Evolutionary conservation across 108 stramenopile genomes (phyloP), one percentile per base, ranked within the genome.

Genomic region (Pseudonitzschia pungens): DNA sequence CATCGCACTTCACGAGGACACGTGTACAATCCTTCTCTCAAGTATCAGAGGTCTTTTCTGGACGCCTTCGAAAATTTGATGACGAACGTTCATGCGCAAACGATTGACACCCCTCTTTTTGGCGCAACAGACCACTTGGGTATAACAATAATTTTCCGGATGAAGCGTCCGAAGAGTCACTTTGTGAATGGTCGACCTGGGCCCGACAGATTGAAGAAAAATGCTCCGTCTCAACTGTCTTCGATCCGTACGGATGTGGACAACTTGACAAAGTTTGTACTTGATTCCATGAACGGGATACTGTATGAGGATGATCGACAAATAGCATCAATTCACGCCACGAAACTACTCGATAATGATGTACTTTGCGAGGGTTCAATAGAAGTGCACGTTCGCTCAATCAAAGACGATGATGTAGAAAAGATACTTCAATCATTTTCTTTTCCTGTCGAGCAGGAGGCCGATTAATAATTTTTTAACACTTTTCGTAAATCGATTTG

Each of bases 261-360:
- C 55, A 95, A 92, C 74, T 58, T 92, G 26, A 76, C 86, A 67
- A 95, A 92, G 76, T 95, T 95, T 75, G 89, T 95, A 21, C 58
- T 95, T 73, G 94, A 92, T 69, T 88, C 87, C 2, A 74, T 92
- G 81, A 92, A 95, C 69, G 86, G 72, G 32, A 26, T 92, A 4
- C 48, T 92, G 14, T 95, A 88, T 64, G 83, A 70, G 0, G 92
- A 95, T 69, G 94, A 95, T 71, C 66, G 77, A n/a, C 94, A 95
- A 74, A 77, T 95, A 4, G 74, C 79, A 20, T 82, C 83, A 40
- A 58, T 95, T 41, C 81, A 81, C 32, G 87, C 75, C 1, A 84
- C 78, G 7, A 95, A 89, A 76, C 56, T 95, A 14, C 76, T 89
- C 51, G 91, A 95, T 63, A 77, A 84, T 36, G 81, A 83, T 36